A percentile compares a stretch with the other conserved stretches of the same genome.
Evolutionary conservation across 208 protist species (phyloP).

Genomic region (Tritrichomonas musculus): DNA sequence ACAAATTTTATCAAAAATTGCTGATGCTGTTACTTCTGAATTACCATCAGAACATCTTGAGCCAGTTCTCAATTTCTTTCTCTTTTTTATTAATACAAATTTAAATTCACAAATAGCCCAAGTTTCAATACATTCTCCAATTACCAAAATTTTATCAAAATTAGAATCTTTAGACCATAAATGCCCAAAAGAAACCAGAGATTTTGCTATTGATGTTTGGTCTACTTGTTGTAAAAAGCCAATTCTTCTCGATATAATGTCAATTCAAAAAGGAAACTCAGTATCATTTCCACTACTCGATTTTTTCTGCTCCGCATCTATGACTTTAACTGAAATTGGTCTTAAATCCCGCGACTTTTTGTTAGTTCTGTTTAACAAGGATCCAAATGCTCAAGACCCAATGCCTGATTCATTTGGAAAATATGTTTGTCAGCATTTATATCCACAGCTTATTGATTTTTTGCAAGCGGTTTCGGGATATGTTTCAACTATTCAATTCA

Average conservation of each 20-base stretch:
- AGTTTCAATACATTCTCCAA: not conserved
- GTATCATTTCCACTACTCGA: not conserved
- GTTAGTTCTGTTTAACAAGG: not conserved
- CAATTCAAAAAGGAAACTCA: not conserved
- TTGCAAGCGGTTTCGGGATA: not conserved
- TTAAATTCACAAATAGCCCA: not conserved
- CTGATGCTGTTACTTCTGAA: not conserved
- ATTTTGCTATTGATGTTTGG: not conserved
- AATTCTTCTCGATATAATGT: not conserved
- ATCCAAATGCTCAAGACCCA: not conserved
- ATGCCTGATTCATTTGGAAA: not conserved
- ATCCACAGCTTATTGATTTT: not conserved
- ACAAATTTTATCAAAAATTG: not conserved
- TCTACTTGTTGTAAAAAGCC: not conserved
- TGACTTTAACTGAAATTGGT: not conserved
- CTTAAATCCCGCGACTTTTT: not conserved
- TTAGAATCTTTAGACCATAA: not conserved
- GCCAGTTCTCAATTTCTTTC: not conserved
- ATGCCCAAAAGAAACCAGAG: too few relatives aligned
- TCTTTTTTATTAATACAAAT: not conserved
- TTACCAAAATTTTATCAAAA: not conserved
- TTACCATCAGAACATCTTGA: not conserved
- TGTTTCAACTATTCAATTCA: constrained; percentile 2
- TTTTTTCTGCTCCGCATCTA: not conserved
- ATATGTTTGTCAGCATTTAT: not conserved